Base-by-base conservation (phyloP, 441 rosid species). In the Mallotus repandus region DNA sequence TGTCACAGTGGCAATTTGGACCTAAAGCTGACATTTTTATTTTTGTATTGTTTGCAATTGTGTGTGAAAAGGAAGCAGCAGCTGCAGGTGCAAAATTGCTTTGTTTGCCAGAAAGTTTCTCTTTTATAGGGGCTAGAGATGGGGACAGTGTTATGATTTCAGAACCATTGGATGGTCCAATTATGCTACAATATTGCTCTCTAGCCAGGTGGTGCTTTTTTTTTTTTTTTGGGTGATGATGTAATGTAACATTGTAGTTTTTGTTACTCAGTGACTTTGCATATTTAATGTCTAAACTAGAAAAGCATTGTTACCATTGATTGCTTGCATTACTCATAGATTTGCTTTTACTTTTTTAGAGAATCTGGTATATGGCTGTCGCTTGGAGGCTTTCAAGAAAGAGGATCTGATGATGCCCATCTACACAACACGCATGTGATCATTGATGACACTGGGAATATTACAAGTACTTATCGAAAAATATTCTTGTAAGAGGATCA, bases 371-470 rank as follows among this genome's bases (percentile, higher is more conserved):
- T 95, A 61, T 95, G 99, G 99, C 74, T 93, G 82, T 95, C 98
- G 35, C 96, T 95, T 71, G 97, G 97, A 70, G 98, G 98, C 19
- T 95, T 93, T 75, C 99, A 95, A 80, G 97, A 93, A 72, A 91
- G 83, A 80, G 96, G 97, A 68, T 71, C 56, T 53, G 93, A 91
- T 74, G 95, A 93, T 67, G 82, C 86, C 1, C 96, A 83, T 71
- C 72, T 93, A 74, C 76, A 87, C 74, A 95, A 95, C 81, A 90
- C 99, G 0, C 99, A 95, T 87, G 93, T 95, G 72, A 81, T 95
- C 49, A 81, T 95, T 11, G 96, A 95, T 84, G 87, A 89, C 69
- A 52, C 69, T 77, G 98, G 98, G 76, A 84, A 82, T 21, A 95
- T 95, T 67, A 82, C 78, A 71, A 89, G 88, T 82, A 86, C 86